Evolutionary conservation across 2,329 filamentous ascomycete species (phyloP).

Genomic region (Aspergillus sp.): DNA sequence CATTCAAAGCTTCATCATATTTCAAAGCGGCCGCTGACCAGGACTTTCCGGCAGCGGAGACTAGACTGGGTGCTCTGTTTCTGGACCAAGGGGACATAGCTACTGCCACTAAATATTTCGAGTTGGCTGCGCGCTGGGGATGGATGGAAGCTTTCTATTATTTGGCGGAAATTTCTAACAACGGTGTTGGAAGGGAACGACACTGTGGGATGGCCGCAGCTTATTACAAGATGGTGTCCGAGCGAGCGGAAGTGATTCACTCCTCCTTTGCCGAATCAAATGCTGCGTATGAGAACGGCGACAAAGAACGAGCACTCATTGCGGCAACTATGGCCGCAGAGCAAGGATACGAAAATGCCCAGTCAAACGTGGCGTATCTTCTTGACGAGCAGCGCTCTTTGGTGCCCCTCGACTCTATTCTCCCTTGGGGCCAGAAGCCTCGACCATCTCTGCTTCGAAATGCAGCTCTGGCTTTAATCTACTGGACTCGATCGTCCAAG

Average conservation of each 20-base stretch:
- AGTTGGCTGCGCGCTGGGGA: slow-evolving; percentile 74
- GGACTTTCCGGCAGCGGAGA: slow-evolving; percentile 74
- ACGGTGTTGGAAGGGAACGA: slow-evolving; percentile 74
- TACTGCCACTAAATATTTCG: slow-evolving; percentile 79
- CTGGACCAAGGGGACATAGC: slow-evolving; percentile 82
- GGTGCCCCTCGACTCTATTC: slow-evolving; percentile 52
- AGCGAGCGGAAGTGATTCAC: slow-evolving; percentile 66
- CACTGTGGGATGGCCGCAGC: slow-evolving; percentile 71
- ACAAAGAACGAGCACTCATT: slow-evolving; percentile 74
- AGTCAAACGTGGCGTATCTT: slow-evolving; percentile 85
- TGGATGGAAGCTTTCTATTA: slow-evolving; percentile 91
- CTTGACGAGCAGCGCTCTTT: slow-evolving; percentile 68
- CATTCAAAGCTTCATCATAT: slow-evolving; percentile 66
- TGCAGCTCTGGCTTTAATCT: slow-evolving; percentile 70
- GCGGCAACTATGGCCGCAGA: slow-evolving; percentile 84
- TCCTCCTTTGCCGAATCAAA: slow-evolving; percentile 82
- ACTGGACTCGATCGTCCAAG: slow-evolving; percentile 91
- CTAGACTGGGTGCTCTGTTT: slow-evolving; percentile 76
- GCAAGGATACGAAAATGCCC: slow-evolving; percentile 83
- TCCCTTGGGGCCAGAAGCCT: slow-evolving; percentile 42
- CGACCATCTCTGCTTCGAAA: slow-evolving; percentile 49
- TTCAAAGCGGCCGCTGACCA: slow-evolving; percentile 78
- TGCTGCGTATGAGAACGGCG: slow-evolving; percentile 71
- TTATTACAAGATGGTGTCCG: slow-evolving; percentile 78
- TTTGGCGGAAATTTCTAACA: slow-evolving; percentile 78